These are phyloP conservation scores for Sugiyamaella paludigena DNA, from an alignment of 1,139 yeast species.

Conservation along the genomic window DNA sequence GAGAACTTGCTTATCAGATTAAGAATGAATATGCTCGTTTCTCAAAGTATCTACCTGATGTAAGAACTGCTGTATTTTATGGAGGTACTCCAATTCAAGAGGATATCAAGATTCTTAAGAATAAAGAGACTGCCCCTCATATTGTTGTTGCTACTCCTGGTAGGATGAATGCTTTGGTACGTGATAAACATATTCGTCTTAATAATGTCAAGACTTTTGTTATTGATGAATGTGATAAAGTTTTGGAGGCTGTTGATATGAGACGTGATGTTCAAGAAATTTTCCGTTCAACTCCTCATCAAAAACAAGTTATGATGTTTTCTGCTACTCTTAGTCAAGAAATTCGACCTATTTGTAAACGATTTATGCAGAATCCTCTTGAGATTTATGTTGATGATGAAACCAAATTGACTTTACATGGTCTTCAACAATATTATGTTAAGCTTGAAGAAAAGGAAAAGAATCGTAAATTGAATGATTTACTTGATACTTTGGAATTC, in stretches of 20 bases:
- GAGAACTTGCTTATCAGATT: slow-evolving; percentile 98
- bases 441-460: slow-evolving; percentile 88
- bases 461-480: slow-evolving; percentile 88
- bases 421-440: slow-evolving; percentile 94
- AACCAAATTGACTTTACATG: slow-evolving; percentile 95
- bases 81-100: slow-evolving; percentile 91
- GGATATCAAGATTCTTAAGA: slow-evolving; percentile 84
- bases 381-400: slow-evolving; percentile 98
- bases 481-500: slow-evolving; percentile 91
- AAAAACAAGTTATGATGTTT: slow-evolving; percentile 99
- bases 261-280: slow-evolving; percentile 98
- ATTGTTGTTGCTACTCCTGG: slow-evolving; percentile 98
- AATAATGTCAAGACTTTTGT: slow-evolving; percentile 92
- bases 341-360: slow-evolving; percentile 94
- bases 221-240: slow-evolving; percentile 98
- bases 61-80: slow-evolving; percentile 92
- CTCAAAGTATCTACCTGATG: slow-evolving; percentile 98
- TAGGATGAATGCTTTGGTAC: slow-evolving; percentile 89
- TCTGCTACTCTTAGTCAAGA: slow-evolving; percentile 94
- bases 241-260: slow-evolving; percentile 83
- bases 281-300: slow-evolving; percentile 96
- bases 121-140: slow-evolving; percentile 94
- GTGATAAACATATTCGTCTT: slow-evolving; percentile 85
- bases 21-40: slow-evolving; percentile 97
- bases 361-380: slow-evolving; percentile 96